Base-by-base conservation (phyloP, 1,284 basidiomycete species). In the Trametes hirsuta region DNA sequence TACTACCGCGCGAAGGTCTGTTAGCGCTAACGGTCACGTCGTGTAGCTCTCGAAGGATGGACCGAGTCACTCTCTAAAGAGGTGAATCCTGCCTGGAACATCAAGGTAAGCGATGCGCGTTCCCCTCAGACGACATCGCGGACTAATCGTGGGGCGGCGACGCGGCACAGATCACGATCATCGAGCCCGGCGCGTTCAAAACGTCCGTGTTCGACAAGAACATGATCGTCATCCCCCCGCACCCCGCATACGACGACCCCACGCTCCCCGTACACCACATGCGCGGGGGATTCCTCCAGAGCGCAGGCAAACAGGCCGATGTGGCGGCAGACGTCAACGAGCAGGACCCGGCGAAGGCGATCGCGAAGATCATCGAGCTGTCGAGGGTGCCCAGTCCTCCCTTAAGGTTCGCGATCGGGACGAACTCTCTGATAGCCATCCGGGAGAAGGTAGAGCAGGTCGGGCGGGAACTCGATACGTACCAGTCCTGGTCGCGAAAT, bases 11-110 rank as follows among this genome's bases (percentile, higher is more conserved):
- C 21, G 14, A 6, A 42, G 4, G n/a, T 6, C 21, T 15, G 34
- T 10, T 48, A 25, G 40, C 10, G 6, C 18, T 48, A 25, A 48
- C 10, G 6, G 5, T 6, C 4, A 22, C 8, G 21, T 30, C 30
- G 30, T 1, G 1, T 44, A 68, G 66, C 66, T 9, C 42, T 68
- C 4, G 76, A 78, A 53, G 77, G 70, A 4, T 36, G 78, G 14
- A 71, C 71, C 9, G 71, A 76, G 45, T 49, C 72, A 0, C 61
- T 79, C 1, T 65, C 61, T 1, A 58, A 62, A 39, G 77, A 79
- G 54, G 49, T 79, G 2, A 67, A 75, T 50, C 76, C 77, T 2
- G 69, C 58, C 6, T 79, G 78, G 79, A 77, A 78, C 58, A 79
- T 79, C 69, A 76, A 76, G 68, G 76, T 75, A 25, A 51, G 53